Base-by-base conservation (phyloP, 495 filamentous ascomycete genomes). In the Hyaloscypha bicolor region DNA sequence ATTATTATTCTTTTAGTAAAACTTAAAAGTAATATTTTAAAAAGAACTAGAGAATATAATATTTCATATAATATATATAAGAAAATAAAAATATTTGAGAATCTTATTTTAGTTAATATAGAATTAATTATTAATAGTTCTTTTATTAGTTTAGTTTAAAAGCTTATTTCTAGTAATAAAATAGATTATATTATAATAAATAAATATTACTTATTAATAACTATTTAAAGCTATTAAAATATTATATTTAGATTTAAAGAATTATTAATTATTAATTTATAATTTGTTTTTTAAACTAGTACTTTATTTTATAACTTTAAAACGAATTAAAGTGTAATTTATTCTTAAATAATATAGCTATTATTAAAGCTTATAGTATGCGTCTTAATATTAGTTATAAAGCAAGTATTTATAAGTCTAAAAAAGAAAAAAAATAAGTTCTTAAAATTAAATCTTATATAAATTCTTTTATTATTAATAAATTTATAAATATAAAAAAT, bases 191-290 rank as follows among this genome's bases (percentile, higher is more conserved):
- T 48, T 48, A 48, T 48, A 9, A 48, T 48, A 9, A 48, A 48
- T 9, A 19, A n/a, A n/a, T n/a, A n/a, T n/a, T n/a, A n/a, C n/a
- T n/a, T n/a, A n/a, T n/a, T n/a, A n/a, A n/a, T n/a, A 48, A 48
- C 42, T 48, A 48, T 9, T 48, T 48, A 9, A 48, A 48, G 42
- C 19, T 48, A 48, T 48, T 19, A 19, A 9, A 48, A 19, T 48
- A 48, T 48, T 48, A 48, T 48, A 19, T 48, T 48, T 48, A 48
- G 19, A 48, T 48, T 48, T 48, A 48, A 48, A 48, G 42, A 48
- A 19, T 48, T 48, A 48, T 19, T 48, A 9, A 9, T 48, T 9
- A 9, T 48, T 9, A 9, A 9, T 48, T 9, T 48, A 48, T 19
- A 48, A 48, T 48, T 48, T 48, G 42, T 48, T 48, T 48, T 48